Percentiles rank a stretch among this genome's conserved stretches.
Evolutionary conservation across 306 rosid genomes (phyloP).

Genomic region (Luffa acutangula): DNA sequence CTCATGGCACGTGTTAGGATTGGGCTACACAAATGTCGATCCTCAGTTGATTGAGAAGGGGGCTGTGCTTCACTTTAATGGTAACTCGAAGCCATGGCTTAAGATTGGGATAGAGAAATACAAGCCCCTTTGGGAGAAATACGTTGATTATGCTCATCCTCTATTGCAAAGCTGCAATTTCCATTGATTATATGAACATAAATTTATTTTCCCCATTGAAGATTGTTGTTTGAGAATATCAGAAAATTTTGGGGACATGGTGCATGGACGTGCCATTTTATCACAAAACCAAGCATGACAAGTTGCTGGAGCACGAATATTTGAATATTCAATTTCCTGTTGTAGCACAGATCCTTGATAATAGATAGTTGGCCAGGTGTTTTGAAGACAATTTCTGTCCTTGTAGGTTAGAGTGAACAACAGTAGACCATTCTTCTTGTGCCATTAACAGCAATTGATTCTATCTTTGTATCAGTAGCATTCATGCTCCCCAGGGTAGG

Average conservation of each 20-base stretch:
- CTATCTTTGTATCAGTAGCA: background rate
- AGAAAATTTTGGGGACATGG: slow-evolving; percentile 16
- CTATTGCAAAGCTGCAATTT: slow-evolving; percentile 58
- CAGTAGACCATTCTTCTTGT: background rate
- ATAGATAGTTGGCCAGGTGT: background rate
- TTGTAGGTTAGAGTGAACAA: background rate
- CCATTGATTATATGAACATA: slow-evolving; percentile 30
- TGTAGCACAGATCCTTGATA: background rate
- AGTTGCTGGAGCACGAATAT: slow-evolving; percentile 18
- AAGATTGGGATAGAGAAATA: slow-evolving; percentile 73
- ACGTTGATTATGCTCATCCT: slow-evolving; percentile 54
- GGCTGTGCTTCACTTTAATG: slow-evolving; percentile 66
- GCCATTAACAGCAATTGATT: background rate
- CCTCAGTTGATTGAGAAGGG: slow-evolving; percentile 50
- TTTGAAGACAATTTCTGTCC: background rate
- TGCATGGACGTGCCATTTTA: slow-evolving; percentile 37
- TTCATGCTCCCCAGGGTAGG: background rate
- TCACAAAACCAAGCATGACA: slow-evolving; percentile 32
- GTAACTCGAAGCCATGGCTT: slow-evolving; percentile 72
- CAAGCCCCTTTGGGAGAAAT: slow-evolving; percentile 65
- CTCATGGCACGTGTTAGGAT: slow-evolving; percentile 63
- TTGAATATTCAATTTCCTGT: background rate
- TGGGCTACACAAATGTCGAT: slow-evolving; percentile 67
- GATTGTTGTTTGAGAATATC: slow-evolving; percentile 1
- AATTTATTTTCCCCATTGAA: slow-evolving; percentile 10